These are phyloP conservation scores for Botrytis hyacinthi DNA, from an alignment of 2,329 filamentous ascomycete species.

Conservation along the genomic window DNA sequence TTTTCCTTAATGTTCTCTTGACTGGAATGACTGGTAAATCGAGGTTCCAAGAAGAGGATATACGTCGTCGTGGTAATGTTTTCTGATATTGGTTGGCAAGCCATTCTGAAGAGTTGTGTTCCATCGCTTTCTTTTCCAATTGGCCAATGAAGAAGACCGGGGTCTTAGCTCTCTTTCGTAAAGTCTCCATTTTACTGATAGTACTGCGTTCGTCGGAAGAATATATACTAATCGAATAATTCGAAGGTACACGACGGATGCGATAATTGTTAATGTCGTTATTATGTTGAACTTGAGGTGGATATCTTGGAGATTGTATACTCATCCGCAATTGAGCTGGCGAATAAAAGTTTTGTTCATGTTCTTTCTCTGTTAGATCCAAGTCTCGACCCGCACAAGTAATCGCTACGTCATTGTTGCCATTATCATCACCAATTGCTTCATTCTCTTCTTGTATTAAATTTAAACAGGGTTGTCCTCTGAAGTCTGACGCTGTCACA, in stretches of 20 bases:
- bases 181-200: constrained; percentile 7
- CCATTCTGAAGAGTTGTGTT: constrained; percentile 25
- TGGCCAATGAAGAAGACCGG: constrained; percentile 36
- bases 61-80: constrained; percentile 25
- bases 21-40: constrained; percentile 16
- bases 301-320: neutral
- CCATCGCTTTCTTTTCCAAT: constrained; percentile 27
- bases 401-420: constrained; percentile 14
- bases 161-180: constrained; percentile 31
- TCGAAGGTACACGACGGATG: constrained; percentile 13
- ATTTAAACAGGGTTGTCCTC: constrained; percentile 23
- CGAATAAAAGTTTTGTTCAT: constrained; percentile 8
- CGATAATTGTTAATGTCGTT: neutral
- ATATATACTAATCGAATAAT: constrained; percentile 25
- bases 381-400: constrained; percentile 6
- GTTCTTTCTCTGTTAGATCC: constrained; percentile 1
- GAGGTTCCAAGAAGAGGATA: constrained; percentile 17
- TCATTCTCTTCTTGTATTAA: constrained; percentile 18
- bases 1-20: constrained; percentile 30
- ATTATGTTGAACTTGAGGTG: constrained; percentile 3
- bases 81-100: constrained; percentile 33
- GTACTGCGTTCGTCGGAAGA: constrained; percentile 11
- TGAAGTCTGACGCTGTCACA: constrained; percentile 17
- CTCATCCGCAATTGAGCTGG: constrained; percentile 14
- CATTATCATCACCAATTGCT: constrained; percentile 4